Base-by-base conservation (phyloP, 2,329 filamentous ascomycete species). In the Trichothecium roseum region DNA sequence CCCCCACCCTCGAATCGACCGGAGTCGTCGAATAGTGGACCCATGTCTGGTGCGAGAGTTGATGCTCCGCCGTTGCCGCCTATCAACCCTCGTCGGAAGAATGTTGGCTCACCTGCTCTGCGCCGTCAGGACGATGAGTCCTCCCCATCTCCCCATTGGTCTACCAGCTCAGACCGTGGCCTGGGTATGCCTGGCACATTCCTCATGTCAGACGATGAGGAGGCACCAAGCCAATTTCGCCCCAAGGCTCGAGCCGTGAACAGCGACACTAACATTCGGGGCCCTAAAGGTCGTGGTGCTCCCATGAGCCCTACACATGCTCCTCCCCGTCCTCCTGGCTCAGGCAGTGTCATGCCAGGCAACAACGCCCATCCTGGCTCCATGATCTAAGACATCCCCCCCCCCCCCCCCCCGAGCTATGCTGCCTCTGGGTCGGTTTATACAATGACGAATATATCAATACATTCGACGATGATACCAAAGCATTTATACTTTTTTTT, bases 81-180 rank as follows among this genome's bases (percentile, higher is more conserved):
- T 2, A 71, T 78, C 49, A 77, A 77, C 47, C 73, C 73, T 18
- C 63, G 69, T 33, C 64, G 73, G 8, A 64, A 68, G 36, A 64
- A 62, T 8, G 51, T 60, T 2, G 49, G 62, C 10, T 24, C 20
- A n/a, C 57, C 55, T 17, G 52, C 54, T 4, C 41, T 63, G 5
- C 30, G 26, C 9, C 35, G 37, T 14, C 15, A 38, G 15, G n/a
- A 42, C 41, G 39, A 38, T 27, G 22, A 28, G 38, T 7, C 43
- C 44, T 8, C 46, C 43, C 17, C 12, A 18, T 28, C 35, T 40
- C 17, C 45, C 42, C 30, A 52, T 38, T 44, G 52, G 47, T 30
- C 38, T 41, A 35, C 24, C 6, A 35, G 31, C n/a, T 35, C 35
- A 3, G 44, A 49, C 13, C 16, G 20, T n/a, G 17, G 13, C 9